Percentiles rank a stretch among this genome's conserved stretches.
Conservation (phyloP, 2,329 filamentous ascomycete species). For the Microdochium nivale region DNA sequence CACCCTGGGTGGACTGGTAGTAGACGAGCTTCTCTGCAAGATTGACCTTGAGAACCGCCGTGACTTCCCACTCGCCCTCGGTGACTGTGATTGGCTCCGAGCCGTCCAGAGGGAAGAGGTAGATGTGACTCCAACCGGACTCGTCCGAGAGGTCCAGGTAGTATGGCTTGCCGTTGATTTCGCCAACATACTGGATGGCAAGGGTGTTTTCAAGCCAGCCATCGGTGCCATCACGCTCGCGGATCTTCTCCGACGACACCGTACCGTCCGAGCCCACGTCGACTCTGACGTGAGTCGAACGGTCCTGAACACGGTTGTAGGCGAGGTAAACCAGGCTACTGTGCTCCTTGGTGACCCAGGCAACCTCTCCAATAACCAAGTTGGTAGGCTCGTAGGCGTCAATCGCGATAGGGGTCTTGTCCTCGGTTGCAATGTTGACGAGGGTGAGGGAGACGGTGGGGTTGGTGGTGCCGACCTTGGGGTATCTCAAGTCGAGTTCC, state of each 20-base stretch:
- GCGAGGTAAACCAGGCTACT: conserved; percentile 54
- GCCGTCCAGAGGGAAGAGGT: conserved; percentile 50
- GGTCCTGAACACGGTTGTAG: conserved; percentile 61
- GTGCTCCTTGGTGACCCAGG: conserved; percentile 56
- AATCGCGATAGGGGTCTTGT: conserved; percentile 37
- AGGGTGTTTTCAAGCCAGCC: conserved; percentile 56
- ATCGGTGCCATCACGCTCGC: conserved; percentile 47
- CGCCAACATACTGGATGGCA: conserved; percentile 46
- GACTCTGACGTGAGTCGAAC: conserved; percentile 53
- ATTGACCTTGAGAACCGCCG: conserved; percentile 50
- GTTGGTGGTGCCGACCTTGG: conserved; percentile 61
- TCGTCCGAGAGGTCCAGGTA: conserved; percentile 61
- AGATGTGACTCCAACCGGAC: conserved; percentile 57
- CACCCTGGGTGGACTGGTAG: conserved; percentile 55
- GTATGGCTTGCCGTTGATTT: conserved; percentile 33
- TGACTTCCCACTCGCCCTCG: conserved; percentile 57
- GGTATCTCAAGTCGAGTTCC: conserved; percentile 56
- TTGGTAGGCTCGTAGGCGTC: conserved; percentile 52
- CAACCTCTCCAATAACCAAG: conserved; percentile 57
- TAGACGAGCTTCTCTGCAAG: conserved; percentile 46
- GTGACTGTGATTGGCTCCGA: conserved; percentile 51
- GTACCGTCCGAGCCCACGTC: conserved; percentile 31
- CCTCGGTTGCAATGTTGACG: conserved; percentile 38
- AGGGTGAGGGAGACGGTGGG: conserved; percentile 53
- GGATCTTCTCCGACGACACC: conserved; percentile 35